Conservation (phyloP, 768 basidiomycete genomes). For the Naematelia aurantialba region DNA sequence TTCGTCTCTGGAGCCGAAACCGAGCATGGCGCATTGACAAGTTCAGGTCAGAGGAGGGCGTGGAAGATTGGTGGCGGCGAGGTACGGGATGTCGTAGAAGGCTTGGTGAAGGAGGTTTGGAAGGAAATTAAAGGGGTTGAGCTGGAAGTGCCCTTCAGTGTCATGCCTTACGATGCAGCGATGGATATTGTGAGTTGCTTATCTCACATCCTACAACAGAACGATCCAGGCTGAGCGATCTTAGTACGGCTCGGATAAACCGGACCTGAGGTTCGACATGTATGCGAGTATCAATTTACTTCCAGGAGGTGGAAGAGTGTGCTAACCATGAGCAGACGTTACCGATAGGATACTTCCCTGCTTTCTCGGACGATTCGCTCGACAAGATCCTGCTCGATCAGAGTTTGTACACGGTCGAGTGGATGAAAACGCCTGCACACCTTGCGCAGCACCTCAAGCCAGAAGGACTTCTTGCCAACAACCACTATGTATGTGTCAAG, state of each 20-base stretch:
- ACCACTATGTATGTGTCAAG: conserved; percentile 25
- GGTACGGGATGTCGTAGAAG: conserved; percentile 75
- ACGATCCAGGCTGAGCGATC: conserved; percentile 1
- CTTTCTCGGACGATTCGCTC: conserved; percentile 44
- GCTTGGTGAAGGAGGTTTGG: conserved; percentile 72
- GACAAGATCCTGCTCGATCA: conserved; percentile 46
- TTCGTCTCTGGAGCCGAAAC: conserved; percentile 75
- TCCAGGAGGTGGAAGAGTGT: background rate
- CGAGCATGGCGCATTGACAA: conserved; percentile 10
- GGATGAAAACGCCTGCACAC: conserved; percentile 40
- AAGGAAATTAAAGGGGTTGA: conserved; percentile 61
- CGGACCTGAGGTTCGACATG: conserved; percentile 80
- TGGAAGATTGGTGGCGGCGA: conserved; percentile 87
- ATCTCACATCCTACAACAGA: background rate
- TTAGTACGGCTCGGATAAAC: conserved; percentile 91
- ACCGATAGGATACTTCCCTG: conserved; percentile 48
- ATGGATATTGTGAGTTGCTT: conserved; percentile 66
- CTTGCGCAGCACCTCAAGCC: conserved; percentile 35
- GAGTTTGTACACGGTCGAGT: conserved; percentile 45
- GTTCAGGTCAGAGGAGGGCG: conserved; percentile 25
- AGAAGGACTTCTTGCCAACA: conserved; percentile 18
- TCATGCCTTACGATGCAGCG: conserved; percentile 86
- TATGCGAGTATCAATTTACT: conserved; percentile 59
- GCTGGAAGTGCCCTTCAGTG: conserved; percentile 64
- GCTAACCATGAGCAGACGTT: conserved; percentile 31